Evolutionary conservation across 1,139 yeast genomes (phyloP), one percentile per base, ranked within the genome.

Genomic region (Meyerozyma smithsonii): DNA sequence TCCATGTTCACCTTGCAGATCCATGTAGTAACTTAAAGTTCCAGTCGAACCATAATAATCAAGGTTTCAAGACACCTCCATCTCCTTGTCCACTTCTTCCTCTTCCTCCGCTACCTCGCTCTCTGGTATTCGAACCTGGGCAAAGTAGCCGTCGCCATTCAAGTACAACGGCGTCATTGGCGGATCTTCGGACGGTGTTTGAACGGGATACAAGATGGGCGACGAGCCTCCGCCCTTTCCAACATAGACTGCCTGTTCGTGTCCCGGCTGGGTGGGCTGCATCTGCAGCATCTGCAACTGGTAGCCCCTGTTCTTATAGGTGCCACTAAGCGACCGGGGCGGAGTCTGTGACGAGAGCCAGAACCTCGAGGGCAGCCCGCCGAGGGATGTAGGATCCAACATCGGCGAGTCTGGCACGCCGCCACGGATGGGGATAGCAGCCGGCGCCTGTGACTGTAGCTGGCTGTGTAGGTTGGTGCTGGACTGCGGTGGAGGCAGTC

Each of bases 361-460:
- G 46, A 77, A 74, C 37, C 77, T 56, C 5, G 81, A 74, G 1
- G 83, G 83, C 3, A 80, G 74, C 1, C 77, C 79, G 3, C 75
- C 74, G 15, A 77, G 40, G 3, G 81, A 75, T 0, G 73, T 66
- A 2, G 83, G 81, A 40, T 65, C 72, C 42, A 77, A 57, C 43
- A 62, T 65, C 1, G 82, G 82, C 2, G 79, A 74, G 43, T 73
- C 79, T 0, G 82, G 81, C 4, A 60, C 58, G 6, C 42, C 46
- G 16, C 41, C 39, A 23, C 25, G 25, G 28, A 37, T 41, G 16
- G 50, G 50, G 26, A 63, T 57, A 4, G 72, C 71, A 17, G 63
- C 53, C 44, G 57, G 64, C 8, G 56, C 36, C 2, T 57, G 49
- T 10, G 36, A 45, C 46, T 28, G 38, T 20, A 28, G 14, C 41